Conservation (phyloP, 345 rosid species). For the Aegle marmelos region DNA sequence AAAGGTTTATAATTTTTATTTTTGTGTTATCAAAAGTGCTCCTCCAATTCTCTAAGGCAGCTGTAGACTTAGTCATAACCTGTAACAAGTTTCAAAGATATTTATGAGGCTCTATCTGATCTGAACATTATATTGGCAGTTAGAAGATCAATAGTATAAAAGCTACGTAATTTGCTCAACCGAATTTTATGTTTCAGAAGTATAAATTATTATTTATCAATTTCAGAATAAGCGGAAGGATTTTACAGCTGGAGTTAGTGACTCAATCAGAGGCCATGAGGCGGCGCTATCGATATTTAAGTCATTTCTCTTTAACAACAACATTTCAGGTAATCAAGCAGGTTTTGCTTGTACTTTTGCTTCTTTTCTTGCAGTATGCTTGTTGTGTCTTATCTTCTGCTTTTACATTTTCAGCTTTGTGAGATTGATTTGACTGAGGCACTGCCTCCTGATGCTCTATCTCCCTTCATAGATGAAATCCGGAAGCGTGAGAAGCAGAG, state of each 20-base stretch:
- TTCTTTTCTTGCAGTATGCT: not conserved
- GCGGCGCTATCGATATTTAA: conserved; percentile 80
- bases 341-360: not conserved
- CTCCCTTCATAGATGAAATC: conserved; percentile 85
- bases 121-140: not conserved
- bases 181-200: not conserved
- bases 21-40: not conserved
- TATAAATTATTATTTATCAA: not conserved
- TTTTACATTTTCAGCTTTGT: conserved; percentile 59
- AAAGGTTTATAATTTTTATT: not conserved
- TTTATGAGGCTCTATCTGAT: not conserved
- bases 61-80: not conserved
- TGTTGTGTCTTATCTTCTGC: not conserved
- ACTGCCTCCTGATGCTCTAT: conserved; percentile 60
- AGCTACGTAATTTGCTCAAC: not conserved
- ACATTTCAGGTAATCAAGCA: conserved; percentile 56
- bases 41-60: not conserved
- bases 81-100: not conserved
- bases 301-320: conserved; percentile 91
- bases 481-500: conserved; percentile 81
- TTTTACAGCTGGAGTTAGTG: conserved; percentile 76
- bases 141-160: not conserved
- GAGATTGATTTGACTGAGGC: conserved; percentile 77
- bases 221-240: conserved; percentile 75
- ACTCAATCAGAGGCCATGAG: conserved; percentile 85